Conservation (phyloP, 768 basidiomycete species). For the Trametes maxima region DNA sequence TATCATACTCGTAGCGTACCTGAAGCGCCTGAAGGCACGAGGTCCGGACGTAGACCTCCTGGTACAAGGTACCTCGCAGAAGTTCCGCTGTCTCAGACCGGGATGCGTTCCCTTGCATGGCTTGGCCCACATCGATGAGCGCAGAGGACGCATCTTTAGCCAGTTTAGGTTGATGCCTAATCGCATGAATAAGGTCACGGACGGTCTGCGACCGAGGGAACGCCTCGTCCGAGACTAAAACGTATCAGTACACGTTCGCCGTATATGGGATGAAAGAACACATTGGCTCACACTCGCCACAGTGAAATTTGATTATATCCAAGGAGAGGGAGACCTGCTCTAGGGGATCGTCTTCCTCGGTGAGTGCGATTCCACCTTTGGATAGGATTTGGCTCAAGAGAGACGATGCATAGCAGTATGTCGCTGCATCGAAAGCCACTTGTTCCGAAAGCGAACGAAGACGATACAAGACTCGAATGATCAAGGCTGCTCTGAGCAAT, state of each 20-base stretch:
- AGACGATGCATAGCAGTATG: slow-evolving; percentile 81
- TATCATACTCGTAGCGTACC: slow-evolving; percentile 43
- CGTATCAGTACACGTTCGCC: not conserved
- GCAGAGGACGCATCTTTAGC: slow-evolving; percentile 83
- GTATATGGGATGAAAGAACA: too few species aligned
- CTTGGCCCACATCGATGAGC: slow-evolving; percentile 79
- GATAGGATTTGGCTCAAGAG: slow-evolving; percentile 69
- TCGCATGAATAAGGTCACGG: slow-evolving; percentile 67
- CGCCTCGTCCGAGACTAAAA: slow-evolving; percentile 62
- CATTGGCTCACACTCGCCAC: slow-evolving; percentile 65
- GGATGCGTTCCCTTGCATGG: slow-evolving; percentile 67
- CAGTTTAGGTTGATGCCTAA: slow-evolving; percentile 76
- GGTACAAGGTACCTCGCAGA: slow-evolving; percentile 73
- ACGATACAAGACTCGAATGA: slow-evolving; percentile 85
- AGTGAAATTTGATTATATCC: slow-evolving; percentile 71
- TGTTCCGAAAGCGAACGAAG: slow-evolving; percentile 82
- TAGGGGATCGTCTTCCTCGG: slow-evolving; percentile 73
- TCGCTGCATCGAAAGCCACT: slow-evolving; percentile 79
- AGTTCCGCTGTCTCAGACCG: slow-evolving; percentile 65
- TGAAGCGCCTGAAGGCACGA: slow-evolving; percentile 91
- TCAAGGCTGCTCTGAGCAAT: slow-evolving; percentile 52
- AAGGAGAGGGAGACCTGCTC: slow-evolving; percentile 79
- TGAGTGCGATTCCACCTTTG: slow-evolving; percentile 65
- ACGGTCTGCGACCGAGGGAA: slow-evolving; percentile 80
- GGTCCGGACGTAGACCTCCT: slow-evolving; percentile 86